These are phyloP conservation scores for Tolypocladium nubicola DNA, from an alignment of 2,329 filamentous ascomycete species.

Conservation along the genomic window DNA sequence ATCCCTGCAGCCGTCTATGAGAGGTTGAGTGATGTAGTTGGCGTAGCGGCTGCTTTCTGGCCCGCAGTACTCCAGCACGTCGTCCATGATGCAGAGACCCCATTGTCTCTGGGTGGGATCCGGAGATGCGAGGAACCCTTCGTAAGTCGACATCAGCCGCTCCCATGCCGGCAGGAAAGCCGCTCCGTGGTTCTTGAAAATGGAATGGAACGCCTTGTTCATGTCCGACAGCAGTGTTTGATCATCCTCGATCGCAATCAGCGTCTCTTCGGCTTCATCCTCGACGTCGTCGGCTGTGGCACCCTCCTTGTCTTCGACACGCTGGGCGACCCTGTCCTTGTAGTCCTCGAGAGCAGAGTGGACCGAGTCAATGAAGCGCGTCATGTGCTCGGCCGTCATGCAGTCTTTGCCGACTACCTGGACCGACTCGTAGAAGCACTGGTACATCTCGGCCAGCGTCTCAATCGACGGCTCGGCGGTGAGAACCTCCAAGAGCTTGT, in stretches of 20 bases:
- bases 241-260: conserved; percentile 92
- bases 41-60: conserved; percentile 79
- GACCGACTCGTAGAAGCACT: conserved; percentile 98
- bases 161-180: conserved; percentile 85
- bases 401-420: conserved; percentile 85
- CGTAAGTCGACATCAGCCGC: conserved; percentile 73
- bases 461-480: conserved; percentile 92
- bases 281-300: conserved; percentile 76
- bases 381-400: conserved; percentile 69
- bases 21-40: conserved; percentile 74
- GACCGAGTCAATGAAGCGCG: conserved; percentile 76
- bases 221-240: conserved; percentile 95
- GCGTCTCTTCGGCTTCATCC: conserved; percentile 75
- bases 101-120: conserved; percentile 93
- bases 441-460: conserved; percentile 96
- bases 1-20: conserved; percentile 79
- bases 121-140: conserved; percentile 66
- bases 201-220: conserved; percentile 99
- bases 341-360: conserved; percentile 86
- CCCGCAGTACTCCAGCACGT: conserved; percentile 94
- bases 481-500: conserved; percentile 87
- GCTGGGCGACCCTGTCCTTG: conserved; percentile 71
- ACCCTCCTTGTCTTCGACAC: conserved; percentile 69
- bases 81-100: conserved; percentile 98
- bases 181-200: conserved; percentile 92